Evolutionary conservation across 2,329 filamentous ascomycete species (phyloP).

Genomic region (Exophiala calicioides): DNA sequence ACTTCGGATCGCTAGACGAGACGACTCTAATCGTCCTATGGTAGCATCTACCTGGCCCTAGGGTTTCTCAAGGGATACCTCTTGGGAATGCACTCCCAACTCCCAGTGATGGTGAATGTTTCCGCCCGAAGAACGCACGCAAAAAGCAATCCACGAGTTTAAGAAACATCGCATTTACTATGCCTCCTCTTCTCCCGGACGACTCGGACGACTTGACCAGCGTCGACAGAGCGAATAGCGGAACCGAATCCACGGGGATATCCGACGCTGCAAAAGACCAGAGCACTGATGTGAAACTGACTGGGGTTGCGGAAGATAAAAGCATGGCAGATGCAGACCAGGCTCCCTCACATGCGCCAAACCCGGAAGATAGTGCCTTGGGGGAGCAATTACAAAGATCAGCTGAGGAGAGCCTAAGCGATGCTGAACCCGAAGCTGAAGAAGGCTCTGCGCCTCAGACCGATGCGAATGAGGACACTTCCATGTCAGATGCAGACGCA

Average conservation of each 20-base stretch:
- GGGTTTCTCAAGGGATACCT: not conserved
- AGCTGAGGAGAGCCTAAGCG: conserved; percentile 21
- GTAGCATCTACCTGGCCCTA: not conserved
- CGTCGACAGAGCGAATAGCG: not conserved
- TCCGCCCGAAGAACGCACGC: not conserved
- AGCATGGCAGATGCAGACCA: not conserved
- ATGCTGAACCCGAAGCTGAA: conserved; percentile 8
- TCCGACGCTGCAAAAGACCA: conserved; percentile 1
- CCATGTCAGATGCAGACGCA: conserved; percentile 20
- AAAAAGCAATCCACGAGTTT: not conserved
- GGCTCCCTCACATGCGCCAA: conserved; percentile 6
- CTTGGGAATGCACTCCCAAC: too few species aligned
- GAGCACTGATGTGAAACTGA: not conserved
- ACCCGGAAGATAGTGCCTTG: conserved; percentile 22
- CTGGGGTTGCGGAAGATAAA: not conserved
- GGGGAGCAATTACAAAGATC: conserved; percentile 27
- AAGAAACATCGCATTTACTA: conserved; percentile 1
- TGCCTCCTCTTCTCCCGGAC: conserved; percentile 22
- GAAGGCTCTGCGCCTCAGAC: conserved; percentile 1
- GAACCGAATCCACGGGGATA: not conserved
- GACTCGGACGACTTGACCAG: conserved; percentile 14
- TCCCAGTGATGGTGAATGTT: conserved; percentile 5
- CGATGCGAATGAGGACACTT: conserved; percentile 13
- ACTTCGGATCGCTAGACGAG: not conserved
- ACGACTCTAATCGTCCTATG: not conserved